Conservation (phyloP, 768 basidiomycete genomes). For the Termitomyces sp. region DNA sequence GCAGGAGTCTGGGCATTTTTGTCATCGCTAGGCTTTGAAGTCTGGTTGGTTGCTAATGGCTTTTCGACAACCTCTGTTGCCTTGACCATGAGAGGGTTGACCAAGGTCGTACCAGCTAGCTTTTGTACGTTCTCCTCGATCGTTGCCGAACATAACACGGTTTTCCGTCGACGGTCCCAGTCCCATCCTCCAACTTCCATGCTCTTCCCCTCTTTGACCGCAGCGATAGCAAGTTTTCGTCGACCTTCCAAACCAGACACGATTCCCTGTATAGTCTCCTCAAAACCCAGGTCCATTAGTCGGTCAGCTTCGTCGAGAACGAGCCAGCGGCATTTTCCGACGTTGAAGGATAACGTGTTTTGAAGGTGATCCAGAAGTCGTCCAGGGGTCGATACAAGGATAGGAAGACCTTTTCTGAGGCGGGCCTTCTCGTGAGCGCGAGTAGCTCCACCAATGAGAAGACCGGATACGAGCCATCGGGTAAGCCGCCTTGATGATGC, state of each 20-base stretch:
- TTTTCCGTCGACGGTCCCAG: slow-evolving; percentile 71
- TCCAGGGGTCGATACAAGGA: slow-evolving; percentile 94
- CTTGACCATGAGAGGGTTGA: slow-evolving; percentile 80
- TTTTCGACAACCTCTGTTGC: slow-evolving; percentile 51
- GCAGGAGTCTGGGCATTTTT: slow-evolving; percentile 13
- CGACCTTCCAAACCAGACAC: slow-evolving; percentile 83
- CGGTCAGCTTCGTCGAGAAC: slow-evolving; percentile 97
- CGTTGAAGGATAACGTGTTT: slow-evolving; percentile 88
- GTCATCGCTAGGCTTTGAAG: slow-evolving; percentile 10
- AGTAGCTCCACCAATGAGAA: slow-evolving; percentile 92
- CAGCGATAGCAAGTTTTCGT: slow-evolving; percentile 63
- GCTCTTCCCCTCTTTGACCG: slow-evolving; percentile 58
- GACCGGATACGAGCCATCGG: slow-evolving; percentile 90
- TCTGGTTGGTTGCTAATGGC: slow-evolving; percentile 7
- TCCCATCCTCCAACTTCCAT: slow-evolving; percentile 82
- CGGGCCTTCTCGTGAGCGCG: slow-evolving; percentile 94
- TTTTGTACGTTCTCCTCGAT: slow-evolving; percentile 94
- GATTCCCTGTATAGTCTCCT: slow-evolving; percentile 90
- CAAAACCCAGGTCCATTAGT: slow-evolving; percentile 97
- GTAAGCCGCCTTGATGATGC: slow-evolving; percentile 48
- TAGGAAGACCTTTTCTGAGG: slow-evolving; percentile 89
- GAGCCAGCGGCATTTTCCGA: slow-evolving; percentile 93
- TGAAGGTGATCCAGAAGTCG: slow-evolving; percentile 94
- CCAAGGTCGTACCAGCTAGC: slow-evolving; percentile 77
- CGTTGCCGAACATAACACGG: slow-evolving; percentile 94